Evolutionary conservation across 768 basidiomycete genomes (phyloP), one percentile per base, ranked within the genome.

Genomic region (Neoboletus brunneissimus): DNA sequence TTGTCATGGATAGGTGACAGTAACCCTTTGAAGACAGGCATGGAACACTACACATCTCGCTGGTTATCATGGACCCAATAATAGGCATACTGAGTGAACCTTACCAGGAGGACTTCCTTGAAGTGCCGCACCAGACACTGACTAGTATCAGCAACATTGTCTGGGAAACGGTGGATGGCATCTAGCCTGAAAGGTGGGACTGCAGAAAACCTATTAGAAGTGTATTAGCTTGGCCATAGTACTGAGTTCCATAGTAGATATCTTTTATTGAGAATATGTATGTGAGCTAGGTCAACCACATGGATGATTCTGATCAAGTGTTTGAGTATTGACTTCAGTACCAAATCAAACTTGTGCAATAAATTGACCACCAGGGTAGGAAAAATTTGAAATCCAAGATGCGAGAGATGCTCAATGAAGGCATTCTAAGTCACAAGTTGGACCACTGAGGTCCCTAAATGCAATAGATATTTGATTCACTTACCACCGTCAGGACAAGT

Each of bases 1-100:
- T 23, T 18, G 1, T 76, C 57, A 20, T 75, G 62, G 0, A 29
- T 48, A 9, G 64, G 54, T 4, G 65, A 67, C 0, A 78, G 59
- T 0, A 80, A 66, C 4, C 71, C 75, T 7, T 79, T 73, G 31
- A 78, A 76, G 0, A 64, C 72, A 0, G 77, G 76, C 3, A 77
- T 65, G 0, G 72, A 61, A 48, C 74, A 75, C 75, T 77, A 27
- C 7, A 51, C 10, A 11, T 5, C 18, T 23, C 6, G 3, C 42
- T 34, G 16, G 23, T 43, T 43, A 25, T 15, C 16, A 43, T 9
- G 23, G 42, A 1, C 42, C 23, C 15, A 16, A 15, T 25, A 3
- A 23, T 5, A 16, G 1, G 2, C 9, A 20, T 38, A 23, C n/a
- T n/a, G 12, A 10, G 12, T 15, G 7, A 16, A 3, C 12, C 35